Percentiles rank a stretch among this genome's conserved stretches.
Evolutionary conservation across 805 yeast genomes (phyloP).

Genomic region (Babjeviella inositovora): DNA sequence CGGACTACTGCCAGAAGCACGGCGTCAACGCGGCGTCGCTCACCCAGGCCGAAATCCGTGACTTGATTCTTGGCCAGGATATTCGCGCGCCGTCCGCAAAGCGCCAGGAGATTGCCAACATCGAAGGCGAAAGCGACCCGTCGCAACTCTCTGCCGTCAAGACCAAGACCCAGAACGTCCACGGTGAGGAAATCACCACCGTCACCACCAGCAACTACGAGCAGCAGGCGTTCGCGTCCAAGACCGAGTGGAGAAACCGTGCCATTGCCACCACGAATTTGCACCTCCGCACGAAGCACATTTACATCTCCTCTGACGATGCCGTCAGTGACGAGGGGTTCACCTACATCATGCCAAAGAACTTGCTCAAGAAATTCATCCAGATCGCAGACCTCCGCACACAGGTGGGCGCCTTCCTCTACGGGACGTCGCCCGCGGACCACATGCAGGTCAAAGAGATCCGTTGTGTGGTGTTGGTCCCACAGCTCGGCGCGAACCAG

Average conservation of each 20-base stretch:
- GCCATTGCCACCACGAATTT: conserved; percentile 69
- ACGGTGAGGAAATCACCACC: conserved; percentile 91
- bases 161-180: conserved; percentile 75
- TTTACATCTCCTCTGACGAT: conserved; percentile 58
- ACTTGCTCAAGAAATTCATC: conserved; percentile 60
- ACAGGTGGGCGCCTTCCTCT: conserved; percentile 71
- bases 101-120: conserved; percentile 71
- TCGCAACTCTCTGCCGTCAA: conserved; percentile 59
- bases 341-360: conserved; percentile 74
- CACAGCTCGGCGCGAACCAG: conserved; percentile 69
- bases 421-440: conserved; percentile 66
- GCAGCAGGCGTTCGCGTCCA: conserved; percentile 67
- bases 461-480: conserved; percentile 58
- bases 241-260: conserved; percentile 80
- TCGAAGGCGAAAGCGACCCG: conserved; percentile 32
- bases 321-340: conserved; percentile 28
- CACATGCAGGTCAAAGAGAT: conserved; percentile 66
- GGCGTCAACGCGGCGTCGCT: conserved; percentile 74
- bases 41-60: conserved; percentile 89
- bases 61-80: conserved; percentile 87
- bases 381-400: conserved; percentile 68
- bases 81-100: conserved; percentile 79
- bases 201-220: conserved; percentile 87
- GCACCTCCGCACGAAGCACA: conserved; percentile 58
- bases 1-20: conserved; percentile 74